Base-by-base conservation (phyloP, 345 rosid genomes). In the Carallia brachiata region DNA sequence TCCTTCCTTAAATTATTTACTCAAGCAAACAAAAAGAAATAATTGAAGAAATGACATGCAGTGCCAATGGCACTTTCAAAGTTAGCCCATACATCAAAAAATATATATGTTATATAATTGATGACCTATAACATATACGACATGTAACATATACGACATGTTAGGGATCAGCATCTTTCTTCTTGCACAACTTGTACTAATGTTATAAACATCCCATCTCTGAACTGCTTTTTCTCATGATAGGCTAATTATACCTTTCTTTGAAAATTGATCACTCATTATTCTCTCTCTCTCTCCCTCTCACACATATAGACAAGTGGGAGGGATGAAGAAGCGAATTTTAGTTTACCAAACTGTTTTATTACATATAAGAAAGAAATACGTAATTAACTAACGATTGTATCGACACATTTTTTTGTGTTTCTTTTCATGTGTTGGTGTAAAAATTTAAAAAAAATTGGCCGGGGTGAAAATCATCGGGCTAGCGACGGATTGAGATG, bases 191-290 rank as follows among this genome's bases (percentile, higher is more conserved):
- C 23, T 23, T 23, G 23, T 23, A 23, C 23, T 23, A 23, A 23
- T 23, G 23, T 23, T 23, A 23, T 23, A 23, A 23, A 23, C 23
- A 23, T 64, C 47, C 39, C 27, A 18, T 75, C 67, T 13, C 31
- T 52, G 53, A 44, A 23, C 63, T 19, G 30, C 62, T 75, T 56
- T 48, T 30, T 59, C 13, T 56, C 17, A 77, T 76, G 69, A 76
- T 72, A 48, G 37, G 28, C 70, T 72, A 77, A 68, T 77, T 59
- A 63, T 70, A 70, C 73, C 70, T 68, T 64, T 31, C 52, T 30
- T 61, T n/a, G 17, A 63, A 17, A n/a, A 30, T 34, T 34, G 18
- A 53, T 27, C 10, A 12, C 6, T 12, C 18, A 53, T 16, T 59
- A 17, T 19, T 65, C 40, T 27, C 40, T 56, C 18, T 48, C 60